Conservation (phyloP, 306 rosid genomes). For the Cucurbita ficifolia region DNA sequence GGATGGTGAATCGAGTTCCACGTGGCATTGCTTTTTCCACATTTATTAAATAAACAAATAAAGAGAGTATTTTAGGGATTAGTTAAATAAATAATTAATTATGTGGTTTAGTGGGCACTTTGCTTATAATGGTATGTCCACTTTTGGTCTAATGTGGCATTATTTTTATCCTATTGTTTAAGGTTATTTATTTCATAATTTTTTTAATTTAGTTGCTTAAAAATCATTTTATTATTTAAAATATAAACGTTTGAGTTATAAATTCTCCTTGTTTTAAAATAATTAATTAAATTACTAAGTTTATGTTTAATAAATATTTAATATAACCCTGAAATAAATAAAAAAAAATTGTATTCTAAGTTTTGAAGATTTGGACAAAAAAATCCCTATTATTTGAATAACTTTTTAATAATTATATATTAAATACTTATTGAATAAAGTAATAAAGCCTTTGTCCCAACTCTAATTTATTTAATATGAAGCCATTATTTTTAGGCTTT, state of each 20-base stretch:
- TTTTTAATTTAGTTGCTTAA: background rate
- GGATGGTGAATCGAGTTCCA: background rate
- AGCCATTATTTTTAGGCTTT: background rate
- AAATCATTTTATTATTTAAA: background rate
- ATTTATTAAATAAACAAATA: background rate
- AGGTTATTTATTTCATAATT: background rate
- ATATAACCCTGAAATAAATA: too few species aligned
- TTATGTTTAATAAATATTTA: too few species aligned
- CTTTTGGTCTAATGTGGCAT: background rate
- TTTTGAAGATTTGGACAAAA: background rate
- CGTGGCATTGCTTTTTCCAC: background rate
- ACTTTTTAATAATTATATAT: background rate
- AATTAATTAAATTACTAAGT: too few species aligned
- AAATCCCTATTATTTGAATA: background rate
- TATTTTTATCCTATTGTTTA: background rate
- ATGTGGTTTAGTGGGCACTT: constrained; percentile 1
- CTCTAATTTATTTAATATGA: background rate
- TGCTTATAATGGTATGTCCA: background rate
- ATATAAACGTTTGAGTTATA: background rate
- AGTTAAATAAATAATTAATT: background rate
- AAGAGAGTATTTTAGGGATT: background rate
- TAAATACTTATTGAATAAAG: background rate
- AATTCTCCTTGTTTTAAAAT: too few species aligned
- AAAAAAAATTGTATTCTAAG: background rate
- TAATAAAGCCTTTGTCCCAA: background rate